Conservation (phyloP, 1,284 basidiomycete species). For the Lignosus rhinocerotis region DNA sequence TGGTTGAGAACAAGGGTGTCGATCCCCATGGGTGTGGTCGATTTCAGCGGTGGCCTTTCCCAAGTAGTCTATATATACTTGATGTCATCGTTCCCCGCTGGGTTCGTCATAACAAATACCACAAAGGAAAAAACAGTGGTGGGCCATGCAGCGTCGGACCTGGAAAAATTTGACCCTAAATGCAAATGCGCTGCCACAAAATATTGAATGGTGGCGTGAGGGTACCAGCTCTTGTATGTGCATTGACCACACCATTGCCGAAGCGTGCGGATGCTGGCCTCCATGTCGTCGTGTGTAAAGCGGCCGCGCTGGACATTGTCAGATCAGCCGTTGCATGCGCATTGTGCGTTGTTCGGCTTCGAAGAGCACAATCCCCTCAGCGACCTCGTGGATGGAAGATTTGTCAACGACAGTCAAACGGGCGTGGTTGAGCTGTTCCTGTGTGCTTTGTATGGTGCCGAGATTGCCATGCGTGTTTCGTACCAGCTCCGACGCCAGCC, state of each 20-base stretch:
- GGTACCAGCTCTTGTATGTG: slow-evolving; percentile 7
- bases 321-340: slow-evolving; percentile 7
- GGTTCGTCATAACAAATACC: slow-evolving; percentile 15
- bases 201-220: slow-evolving; percentile 9
- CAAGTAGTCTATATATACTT: slow-evolving; percentile 11
- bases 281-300: slow-evolving; percentile 14
- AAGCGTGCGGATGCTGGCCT: slow-evolving; percentile 8
- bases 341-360: slow-evolving; percentile 6
- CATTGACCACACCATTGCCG: slow-evolving; percentile 7
- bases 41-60: slow-evolving; percentile 12
- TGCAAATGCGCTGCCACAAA: slow-evolving; percentile 13
- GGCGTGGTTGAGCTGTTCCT: slow-evolving; percentile 4
- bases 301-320: slow-evolving; percentile 14
- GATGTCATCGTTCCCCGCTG: slow-evolving; percentile 4
- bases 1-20: slow-evolving; percentile 18
- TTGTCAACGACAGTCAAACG: slow-evolving; percentile 1
- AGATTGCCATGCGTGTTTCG: slow-evolving; percentile 8
- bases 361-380: neutral
- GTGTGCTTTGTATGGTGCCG: slow-evolving; percentile 11
- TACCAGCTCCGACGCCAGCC: neutral
- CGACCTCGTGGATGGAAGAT: slow-evolving; percentile 11
- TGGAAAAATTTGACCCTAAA: slow-evolving; percentile 13
- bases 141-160: slow-evolving; percentile 8
- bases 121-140: slow-evolving; percentile 1
- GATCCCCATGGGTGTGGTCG: slow-evolving; percentile 13